Evolutionary conservation across 306 rosid species (phyloP).

Genomic region (Trifolium dubium): DNA sequence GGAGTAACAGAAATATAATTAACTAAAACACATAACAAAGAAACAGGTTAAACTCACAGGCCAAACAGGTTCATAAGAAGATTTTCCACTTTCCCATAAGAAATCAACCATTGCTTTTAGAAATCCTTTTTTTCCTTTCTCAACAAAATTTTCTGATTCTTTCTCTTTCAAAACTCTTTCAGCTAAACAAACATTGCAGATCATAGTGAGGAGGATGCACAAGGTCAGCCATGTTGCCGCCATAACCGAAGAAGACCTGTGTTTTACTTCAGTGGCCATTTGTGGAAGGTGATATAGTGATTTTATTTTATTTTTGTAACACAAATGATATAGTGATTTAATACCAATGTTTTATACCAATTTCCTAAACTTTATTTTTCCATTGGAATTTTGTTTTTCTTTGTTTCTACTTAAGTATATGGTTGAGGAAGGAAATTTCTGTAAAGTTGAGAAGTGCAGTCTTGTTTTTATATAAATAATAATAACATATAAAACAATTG

Average conservation of each 20-base stretch:
- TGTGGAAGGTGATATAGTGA: background rate
- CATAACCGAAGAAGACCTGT: slow-evolving; percentile 31
- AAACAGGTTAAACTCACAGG: slow-evolving; percentile 52
- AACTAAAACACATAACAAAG: background rate
- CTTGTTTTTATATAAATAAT: background rate
- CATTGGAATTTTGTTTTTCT: slow-evolving; percentile 12
- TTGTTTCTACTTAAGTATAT: background rate
- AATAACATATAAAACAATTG: background rate
- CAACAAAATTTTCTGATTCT: slow-evolving; percentile 24
- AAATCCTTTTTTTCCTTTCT: slow-evolving; percentile 42
- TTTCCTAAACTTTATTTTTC: background rate
- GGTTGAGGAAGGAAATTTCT: background rate
- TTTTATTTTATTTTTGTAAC: no score
- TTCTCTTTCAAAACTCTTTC: slow-evolving; percentile 64
- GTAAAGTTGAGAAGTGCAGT: background rate
- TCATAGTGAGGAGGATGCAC: slow-evolving; percentile 46
- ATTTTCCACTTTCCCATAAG: slow-evolving; percentile 63
- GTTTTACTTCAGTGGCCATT: slow-evolving; percentile 54
- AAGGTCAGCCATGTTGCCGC: slow-evolving; percentile 52
- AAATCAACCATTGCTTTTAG: slow-evolving; percentile 48
- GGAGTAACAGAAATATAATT: background rate
- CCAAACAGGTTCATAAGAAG: slow-evolving; percentile 77
- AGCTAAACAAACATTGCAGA: slow-evolving; percentile 47
- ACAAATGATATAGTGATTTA: background rate
- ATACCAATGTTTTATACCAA: slow-evolving; percentile 2